Evolutionary conservation across 2,329 filamentous ascomycete genomes (phyloP).

Genomic region (Pyricularia sp.): DNA sequence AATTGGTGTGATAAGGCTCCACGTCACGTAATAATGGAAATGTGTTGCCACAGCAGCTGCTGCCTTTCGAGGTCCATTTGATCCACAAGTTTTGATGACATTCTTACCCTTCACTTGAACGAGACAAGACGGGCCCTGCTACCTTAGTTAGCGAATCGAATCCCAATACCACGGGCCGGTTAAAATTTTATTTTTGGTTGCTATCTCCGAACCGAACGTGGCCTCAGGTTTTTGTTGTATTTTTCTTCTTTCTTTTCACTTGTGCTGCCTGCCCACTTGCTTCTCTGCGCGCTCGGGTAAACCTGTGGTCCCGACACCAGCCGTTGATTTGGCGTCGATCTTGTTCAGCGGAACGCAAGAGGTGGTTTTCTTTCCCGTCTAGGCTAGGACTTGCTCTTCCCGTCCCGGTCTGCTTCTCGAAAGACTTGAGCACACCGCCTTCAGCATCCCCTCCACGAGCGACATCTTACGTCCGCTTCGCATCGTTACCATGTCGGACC

Average conservation of each 20-base stretch:
- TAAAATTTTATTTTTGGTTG: background rate
- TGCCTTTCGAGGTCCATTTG: background rate
- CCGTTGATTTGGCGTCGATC: background rate
- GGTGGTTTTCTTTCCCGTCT: background rate
- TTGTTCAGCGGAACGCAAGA: background rate
- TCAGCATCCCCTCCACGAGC: background rate
- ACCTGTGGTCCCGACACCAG: background rate
- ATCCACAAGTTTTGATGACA: background rate
- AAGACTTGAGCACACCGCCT: background rate
- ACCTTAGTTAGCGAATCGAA: background rate
- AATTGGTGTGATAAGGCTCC: background rate
- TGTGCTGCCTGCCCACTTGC: background rate
- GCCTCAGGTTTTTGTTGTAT: background rate
- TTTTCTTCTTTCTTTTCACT: background rate
- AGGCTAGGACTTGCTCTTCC: background rate
- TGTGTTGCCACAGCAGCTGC: background rate
- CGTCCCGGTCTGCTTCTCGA: background rate
- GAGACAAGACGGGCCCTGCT: background rate
- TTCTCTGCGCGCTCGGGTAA: background rate
- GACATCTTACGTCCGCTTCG: constrained; percentile 3
- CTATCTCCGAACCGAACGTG: background rate
- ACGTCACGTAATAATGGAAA: background rate
- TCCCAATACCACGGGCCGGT: background rate
- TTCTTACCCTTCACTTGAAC: background rate
- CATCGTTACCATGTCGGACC: constrained; percentile 45